Evolutionary conservation across 768 basidiomycete genomes (phyloP).

Genomic region (Pisolithus orientalis): DNA sequence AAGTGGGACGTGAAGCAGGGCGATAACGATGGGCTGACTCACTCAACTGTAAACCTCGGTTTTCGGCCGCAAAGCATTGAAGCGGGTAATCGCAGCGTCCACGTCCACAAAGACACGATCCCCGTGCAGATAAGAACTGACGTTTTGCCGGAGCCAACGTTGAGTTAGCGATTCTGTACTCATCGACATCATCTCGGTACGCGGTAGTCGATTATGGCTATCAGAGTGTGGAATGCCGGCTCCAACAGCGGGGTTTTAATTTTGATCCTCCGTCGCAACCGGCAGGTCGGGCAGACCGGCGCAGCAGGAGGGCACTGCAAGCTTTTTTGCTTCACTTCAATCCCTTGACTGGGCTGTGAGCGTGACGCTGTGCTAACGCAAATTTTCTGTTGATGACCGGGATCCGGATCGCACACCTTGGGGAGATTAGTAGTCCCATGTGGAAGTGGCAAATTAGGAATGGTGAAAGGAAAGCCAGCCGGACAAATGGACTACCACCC

Average conservation of each 20-base stretch:
- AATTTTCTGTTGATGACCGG: not conserved
- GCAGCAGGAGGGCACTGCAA: not conserved
- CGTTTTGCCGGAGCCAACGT: slow-evolving; percentile 63
- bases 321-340: not conserved
- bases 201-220: not conserved
- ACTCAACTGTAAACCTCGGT: slow-evolving; percentile 71
- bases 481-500: not conserved
- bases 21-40: slow-evolving; percentile 7
- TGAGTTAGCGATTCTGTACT: slow-evolving; percentile 33
- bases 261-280: slow-evolving; percentile 1
- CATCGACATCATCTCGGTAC: slow-evolving; percentile 9
- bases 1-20: slow-evolving; percentile 6
- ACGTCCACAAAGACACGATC: slow-evolving; percentile 62
- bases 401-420: not conserved
- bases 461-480: not conserved
- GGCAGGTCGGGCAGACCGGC: not conserved
- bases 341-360: not conserved
- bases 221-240: not conserved
- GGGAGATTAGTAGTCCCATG: not conserved
- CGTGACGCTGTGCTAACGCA: not conserved
- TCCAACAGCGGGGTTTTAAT: not conserved
- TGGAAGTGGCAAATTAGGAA: not conserved
- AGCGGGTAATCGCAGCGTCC: slow-evolving; percentile 49
- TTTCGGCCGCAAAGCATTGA: slow-evolving; percentile 62
- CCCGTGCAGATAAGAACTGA: slow-evolving; percentile 45